phyloP scores from a whole-genome alignment of 2,329 filamentous ascomycete species.

The Aspergillus costaricaensis region DNA sequence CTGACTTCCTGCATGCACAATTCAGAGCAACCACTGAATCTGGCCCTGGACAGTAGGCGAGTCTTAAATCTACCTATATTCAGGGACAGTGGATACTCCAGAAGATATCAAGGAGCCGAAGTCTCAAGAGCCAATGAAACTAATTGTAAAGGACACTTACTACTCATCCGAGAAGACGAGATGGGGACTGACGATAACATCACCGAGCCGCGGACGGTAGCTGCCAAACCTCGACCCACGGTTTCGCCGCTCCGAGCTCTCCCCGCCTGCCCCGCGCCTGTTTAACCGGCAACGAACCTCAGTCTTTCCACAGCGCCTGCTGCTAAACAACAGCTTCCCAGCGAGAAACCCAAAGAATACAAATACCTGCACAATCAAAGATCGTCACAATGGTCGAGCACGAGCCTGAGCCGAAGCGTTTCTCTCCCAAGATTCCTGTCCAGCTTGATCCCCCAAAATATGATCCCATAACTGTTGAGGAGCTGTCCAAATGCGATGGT shows the following conservation, averaged over 20 bases:
- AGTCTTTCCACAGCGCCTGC: slow-evolving; percentile 6
- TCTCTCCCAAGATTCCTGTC: slow-evolving; percentile 45
- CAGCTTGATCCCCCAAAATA: slow-evolving; percentile 80
- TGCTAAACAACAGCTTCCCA: not conserved
- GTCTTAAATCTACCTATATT: not conserved
- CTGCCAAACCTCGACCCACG: slow-evolving; percentile 10
- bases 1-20: not conserved
- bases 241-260: slow-evolving; percentile 19
- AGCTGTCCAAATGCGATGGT: slow-evolving; percentile 83
- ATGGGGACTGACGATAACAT: not conserved
- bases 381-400: slow-evolving; percentile 32
- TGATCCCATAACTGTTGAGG: slow-evolving; percentile 78
- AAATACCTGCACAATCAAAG: not conserved
- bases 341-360: too few species aligned
- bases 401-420: slow-evolving; percentile 37
- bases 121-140: not conserved
- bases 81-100: not conserved
- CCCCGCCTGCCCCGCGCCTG: slow-evolving; percentile 29
- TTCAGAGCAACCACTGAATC: not conserved
- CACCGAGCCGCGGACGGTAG: not conserved
- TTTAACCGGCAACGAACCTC: not conserved
- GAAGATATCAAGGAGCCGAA: not conserved
- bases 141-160: not conserved
- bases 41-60: not conserved
- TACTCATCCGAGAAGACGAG: not conserved